Conservation (phyloP, 129 eudicot species). For the Flaveria sonorensis region DNA sequence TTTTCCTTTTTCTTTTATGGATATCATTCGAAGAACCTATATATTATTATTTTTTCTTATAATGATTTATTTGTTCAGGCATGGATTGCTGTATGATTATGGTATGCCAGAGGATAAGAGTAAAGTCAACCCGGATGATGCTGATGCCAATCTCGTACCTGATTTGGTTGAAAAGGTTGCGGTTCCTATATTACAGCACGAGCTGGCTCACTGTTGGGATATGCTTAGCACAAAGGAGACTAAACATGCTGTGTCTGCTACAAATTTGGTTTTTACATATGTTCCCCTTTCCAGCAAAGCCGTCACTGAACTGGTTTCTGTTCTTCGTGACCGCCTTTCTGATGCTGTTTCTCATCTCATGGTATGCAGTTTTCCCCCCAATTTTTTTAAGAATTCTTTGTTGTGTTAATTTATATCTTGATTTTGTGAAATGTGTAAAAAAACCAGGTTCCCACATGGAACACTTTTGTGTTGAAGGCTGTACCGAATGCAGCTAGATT, state of each 20-base stretch:
- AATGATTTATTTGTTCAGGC: constrained; percentile 51
- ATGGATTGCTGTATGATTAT: constrained; percentile 63
- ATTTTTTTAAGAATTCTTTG: too few species aligned
- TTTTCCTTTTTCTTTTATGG: neutral
- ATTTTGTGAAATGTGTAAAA: neutral
- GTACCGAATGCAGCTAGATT: constrained; percentile 90
- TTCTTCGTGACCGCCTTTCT: constrained; percentile 75
- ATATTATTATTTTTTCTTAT: neutral
- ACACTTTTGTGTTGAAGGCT: constrained; percentile 64
- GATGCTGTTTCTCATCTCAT: constrained; percentile 69
- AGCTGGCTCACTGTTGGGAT: constrained; percentile 83
- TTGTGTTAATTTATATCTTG: neutral
- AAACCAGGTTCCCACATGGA: constrained; percentile 92
- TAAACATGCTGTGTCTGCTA: constrained; percentile 68
- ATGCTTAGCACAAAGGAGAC: constrained; percentile 86
- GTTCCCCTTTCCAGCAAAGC: constrained; percentile 72
- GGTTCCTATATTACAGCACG: constrained; percentile 76
- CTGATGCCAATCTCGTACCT: constrained; percentile 78
- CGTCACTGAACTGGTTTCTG: constrained; percentile 56
- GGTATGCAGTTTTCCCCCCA: constrained; percentile 36
- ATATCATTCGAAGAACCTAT: neutral
- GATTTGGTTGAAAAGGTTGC: constrained; percentile 86
- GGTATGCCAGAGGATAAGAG: constrained; percentile 69
- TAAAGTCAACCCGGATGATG: constrained; percentile 51
- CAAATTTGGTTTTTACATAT: constrained; percentile 61